These are phyloP conservation scores for Vaccinium macrocarpon DNA, from an alignment of 148 eudicot genomes.

Conservation along the genomic window DNA sequence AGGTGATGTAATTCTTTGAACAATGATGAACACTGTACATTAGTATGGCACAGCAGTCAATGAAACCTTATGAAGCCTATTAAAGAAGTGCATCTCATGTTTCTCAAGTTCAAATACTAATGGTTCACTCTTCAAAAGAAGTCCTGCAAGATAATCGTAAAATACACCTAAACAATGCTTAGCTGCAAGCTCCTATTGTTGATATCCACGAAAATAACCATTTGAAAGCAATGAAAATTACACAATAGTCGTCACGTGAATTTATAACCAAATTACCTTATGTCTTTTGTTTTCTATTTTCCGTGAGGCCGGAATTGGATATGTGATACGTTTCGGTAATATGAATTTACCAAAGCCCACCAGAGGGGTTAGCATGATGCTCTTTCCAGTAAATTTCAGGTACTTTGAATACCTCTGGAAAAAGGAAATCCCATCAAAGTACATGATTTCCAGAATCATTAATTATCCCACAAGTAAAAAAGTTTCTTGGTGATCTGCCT, in stretches of 20 bases:
- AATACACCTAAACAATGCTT: constrained; percentile 2
- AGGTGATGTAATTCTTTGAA: constrained; percentile 6
- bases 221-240: background rate
- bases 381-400: background rate
- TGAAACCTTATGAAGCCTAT: constrained; percentile 1
- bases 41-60: background rate
- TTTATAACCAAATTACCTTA: background rate
- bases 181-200: background rate
- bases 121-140: background rate
- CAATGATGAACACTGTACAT: background rate
- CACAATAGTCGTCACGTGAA: background rate
- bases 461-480: background rate
- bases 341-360: background rate
- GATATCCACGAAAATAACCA: background rate
- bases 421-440: background rate
- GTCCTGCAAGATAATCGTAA: background rate
- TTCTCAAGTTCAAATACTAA: background rate
- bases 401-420: background rate
- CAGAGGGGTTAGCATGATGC: constrained; percentile 3
- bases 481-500: background rate
- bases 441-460: background rate
- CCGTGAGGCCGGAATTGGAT: background rate
- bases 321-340: background rate
- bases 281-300: background rate
- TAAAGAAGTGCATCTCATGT: background rate